Percentiles rank a stretch among this genome's conserved stretches.
These are phyloP conservation scores for Torulaspora gathmanii DNA, from an alignment of 805 yeast genomes.

Conservation along the genomic window DNA sequence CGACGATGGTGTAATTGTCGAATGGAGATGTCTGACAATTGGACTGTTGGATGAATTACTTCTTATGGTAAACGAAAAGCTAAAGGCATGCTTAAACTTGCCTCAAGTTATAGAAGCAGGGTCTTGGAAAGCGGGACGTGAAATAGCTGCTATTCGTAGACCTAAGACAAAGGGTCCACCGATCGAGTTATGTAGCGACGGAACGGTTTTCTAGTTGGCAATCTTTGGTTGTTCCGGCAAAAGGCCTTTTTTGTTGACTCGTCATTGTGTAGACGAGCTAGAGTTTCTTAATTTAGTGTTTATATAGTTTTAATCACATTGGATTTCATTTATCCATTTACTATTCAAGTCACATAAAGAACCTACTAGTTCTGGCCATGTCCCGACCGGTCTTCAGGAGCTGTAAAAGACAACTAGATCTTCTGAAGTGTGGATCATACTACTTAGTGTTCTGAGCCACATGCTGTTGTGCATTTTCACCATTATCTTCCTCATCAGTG, in stretches of 20 bases:
- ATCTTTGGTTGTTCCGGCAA: background rate
- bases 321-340: background rate
- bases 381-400: too few relatives aligned
- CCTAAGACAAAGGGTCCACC: constrained; percentile 56
- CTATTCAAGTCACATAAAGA: background rate
- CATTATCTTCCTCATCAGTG: constrained; percentile 30
- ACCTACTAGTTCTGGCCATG: too few relatives aligned
- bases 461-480: constrained; percentile 1
- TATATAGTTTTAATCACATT: background rate
- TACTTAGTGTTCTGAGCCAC: constrained; percentile 3
- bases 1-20: constrained; percentile 56
- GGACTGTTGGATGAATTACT: constrained; percentile 51
- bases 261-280: background rate
- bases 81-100: constrained; percentile 40
- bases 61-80: constrained; percentile 46
- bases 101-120: constrained; percentile 68
- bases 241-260: background rate
- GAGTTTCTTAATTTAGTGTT: background rate
- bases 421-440: background rate
- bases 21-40: constrained; percentile 62
- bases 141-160: constrained; percentile 50
- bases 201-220: constrained; percentile 51
- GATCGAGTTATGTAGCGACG: constrained; percentile 56
- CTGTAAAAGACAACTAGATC: background rate
- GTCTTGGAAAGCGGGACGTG: constrained; percentile 62